These are phyloP conservation scores for Neophaeococcomyces mojaviensis DNA, from an alignment of 2,329 filamentous ascomycete genomes.

Conservation along the genomic window DNA sequence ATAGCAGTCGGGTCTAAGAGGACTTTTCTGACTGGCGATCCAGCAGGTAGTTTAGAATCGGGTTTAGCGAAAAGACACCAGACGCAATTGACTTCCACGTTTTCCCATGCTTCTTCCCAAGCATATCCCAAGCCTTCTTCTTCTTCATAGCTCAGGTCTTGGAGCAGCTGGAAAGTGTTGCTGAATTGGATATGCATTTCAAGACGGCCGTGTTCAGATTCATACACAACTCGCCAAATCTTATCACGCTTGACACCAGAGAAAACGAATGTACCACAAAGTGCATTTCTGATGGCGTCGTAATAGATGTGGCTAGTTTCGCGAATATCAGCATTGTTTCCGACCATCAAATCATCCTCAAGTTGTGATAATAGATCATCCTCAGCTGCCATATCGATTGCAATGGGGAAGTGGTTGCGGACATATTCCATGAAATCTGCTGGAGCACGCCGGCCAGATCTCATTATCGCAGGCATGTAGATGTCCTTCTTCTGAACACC, in stretches of 20 bases:
- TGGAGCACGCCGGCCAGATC: constrained; percentile 4
- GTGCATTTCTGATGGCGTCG: constrained; percentile 28
- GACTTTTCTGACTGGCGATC: constrained; percentile 35
- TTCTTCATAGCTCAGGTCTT: too few relatives aligned
- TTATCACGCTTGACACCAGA: constrained; percentile 27
- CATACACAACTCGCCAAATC: constrained; percentile 38
- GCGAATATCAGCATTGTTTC: not conserved
- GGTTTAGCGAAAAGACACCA: constrained; percentile 46
- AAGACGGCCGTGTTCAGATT: constrained; percentile 6
- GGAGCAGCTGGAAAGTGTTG: too few relatives aligned
- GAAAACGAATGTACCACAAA: constrained; percentile 30
- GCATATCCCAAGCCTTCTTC: constrained; percentile 28
- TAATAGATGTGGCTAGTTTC: constrained; percentile 25
- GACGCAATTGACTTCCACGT: constrained; percentile 12
- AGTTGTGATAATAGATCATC: too few relatives aligned
- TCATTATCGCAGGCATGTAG: constrained; percentile 18
- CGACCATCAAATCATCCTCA: too few relatives aligned
- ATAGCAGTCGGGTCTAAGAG: constrained; percentile 41
- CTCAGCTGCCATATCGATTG: too few relatives aligned
- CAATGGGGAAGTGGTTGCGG: too few relatives aligned
- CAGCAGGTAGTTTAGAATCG: constrained; percentile 30
- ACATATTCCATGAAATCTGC: too few relatives aligned
- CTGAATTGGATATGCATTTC: too few relatives aligned
- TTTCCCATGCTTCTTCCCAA: constrained; percentile 32
- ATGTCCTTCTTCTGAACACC: constrained; percentile 23